phyloP scores from a whole-genome alignment of 2,329 filamentous ascomycete species.

The Apiospora kogelbergensis region DNA sequence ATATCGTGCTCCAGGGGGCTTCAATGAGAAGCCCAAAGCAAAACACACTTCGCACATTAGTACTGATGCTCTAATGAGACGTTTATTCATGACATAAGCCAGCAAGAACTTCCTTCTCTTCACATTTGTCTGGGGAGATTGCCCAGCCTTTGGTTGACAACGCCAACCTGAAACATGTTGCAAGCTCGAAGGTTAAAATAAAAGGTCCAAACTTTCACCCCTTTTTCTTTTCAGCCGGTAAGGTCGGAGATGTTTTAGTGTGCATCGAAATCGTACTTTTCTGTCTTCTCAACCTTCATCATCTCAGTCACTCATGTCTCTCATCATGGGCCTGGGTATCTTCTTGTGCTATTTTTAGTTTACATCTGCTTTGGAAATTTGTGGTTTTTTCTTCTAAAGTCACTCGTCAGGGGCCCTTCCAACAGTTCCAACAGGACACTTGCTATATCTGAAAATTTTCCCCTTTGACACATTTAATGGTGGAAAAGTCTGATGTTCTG shows the following conservation, averaged over 20 bases:
- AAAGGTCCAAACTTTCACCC: slow-evolving; percentile 12
- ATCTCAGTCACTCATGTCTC: slow-evolving; percentile 2
- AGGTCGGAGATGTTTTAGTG: slow-evolving; percentile 8
- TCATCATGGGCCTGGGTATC: slow-evolving; percentile 5
- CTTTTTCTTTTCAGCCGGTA: slow-evolving; percentile 6
- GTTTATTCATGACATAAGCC: no score
- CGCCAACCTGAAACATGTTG: neutral
- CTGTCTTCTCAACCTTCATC: neutral
- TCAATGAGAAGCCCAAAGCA: neutral
- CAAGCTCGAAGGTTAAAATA: neutral
- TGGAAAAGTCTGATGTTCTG: slow-evolving; percentile 94
- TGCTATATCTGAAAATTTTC: neutral
- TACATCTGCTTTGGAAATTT: neutral
- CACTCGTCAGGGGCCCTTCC: neutral
- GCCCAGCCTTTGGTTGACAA: neutral
- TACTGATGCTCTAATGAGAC: neutral
- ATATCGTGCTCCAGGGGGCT: neutral
- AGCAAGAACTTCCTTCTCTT: no score
- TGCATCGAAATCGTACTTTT: neutral
- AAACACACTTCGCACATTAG: neutral
- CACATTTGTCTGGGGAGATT: neutral
- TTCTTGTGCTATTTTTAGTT: neutral
- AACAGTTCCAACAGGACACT: neutral
- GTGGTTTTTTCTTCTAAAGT: neutral
- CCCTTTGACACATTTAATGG: slow-evolving; percentile 60